Evolutionary conservation across 108 stramenopile genomes (phyloP).

Genomic region (Skeletonema costatum): DNA sequence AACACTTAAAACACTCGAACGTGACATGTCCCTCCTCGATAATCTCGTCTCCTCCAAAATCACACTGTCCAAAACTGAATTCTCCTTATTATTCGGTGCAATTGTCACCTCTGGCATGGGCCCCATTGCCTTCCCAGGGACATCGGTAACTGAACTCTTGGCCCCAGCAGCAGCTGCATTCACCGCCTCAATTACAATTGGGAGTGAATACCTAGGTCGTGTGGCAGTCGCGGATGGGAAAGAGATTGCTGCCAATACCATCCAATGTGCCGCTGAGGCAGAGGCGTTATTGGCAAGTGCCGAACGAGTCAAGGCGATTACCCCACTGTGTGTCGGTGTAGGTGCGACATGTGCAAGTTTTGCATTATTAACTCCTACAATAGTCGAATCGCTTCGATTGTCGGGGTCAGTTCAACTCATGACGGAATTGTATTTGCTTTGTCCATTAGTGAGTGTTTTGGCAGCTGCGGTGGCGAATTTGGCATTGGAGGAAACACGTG

Average conservation of each 20-base stretch:
- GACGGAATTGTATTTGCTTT: conserved; percentile 78
- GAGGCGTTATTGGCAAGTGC: conserved; percentile 78
- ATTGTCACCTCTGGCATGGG: conserved; percentile 64
- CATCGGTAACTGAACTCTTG: conserved; percentile 71
- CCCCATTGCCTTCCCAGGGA: conserved; percentile 67
- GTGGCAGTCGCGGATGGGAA: conserved; percentile 91
- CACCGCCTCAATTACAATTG: conserved; percentile 84
- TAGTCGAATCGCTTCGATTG: conserved; percentile 52
- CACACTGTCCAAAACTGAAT: conserved; percentile 67
- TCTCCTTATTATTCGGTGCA: conserved; percentile 56
- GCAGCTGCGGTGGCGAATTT: conserved; percentile 74
- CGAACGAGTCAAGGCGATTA: conserved; percentile 85
- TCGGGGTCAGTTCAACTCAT: conserved; percentile 44
- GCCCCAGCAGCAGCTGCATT: conserved; percentile 68
- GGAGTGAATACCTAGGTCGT: conserved; percentile 86
- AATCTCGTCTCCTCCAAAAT: conserved; percentile 61
- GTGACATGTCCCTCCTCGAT: conserved; percentile 71
- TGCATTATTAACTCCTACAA: conserved; percentile 71
- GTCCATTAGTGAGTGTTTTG: conserved; percentile 73
- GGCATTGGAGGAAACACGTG: conserved; percentile 70
- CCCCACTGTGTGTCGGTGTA: conserved; percentile 89
- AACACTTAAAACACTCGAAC: conserved; percentile 35
- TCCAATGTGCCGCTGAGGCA: conserved; percentile 90
- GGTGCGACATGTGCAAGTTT: conserved; percentile 82
- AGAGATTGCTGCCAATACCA: conserved; percentile 85